Evolutionary conservation across 371 early-diverging fungal species (phyloP), one percentile per base, ranked within the genome.

Genomic region (Saksenaea oblongispora): DNA sequence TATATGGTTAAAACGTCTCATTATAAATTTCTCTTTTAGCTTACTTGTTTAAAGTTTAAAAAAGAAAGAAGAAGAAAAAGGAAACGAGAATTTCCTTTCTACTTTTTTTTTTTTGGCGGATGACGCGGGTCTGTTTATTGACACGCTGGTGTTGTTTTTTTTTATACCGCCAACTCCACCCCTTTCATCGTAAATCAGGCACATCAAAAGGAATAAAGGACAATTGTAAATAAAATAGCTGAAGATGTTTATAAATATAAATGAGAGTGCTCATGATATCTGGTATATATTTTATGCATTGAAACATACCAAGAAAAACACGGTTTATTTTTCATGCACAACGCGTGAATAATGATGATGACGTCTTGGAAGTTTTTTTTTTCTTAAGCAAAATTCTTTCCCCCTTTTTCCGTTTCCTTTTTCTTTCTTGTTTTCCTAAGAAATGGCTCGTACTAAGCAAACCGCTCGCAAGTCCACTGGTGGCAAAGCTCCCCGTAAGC

Each of bases 391-490:
- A 31, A 31, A 31, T 31, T 31, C 31, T 31, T 31, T n/a, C n/a
- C 31, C 31, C 31, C 31, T 31, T 31, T 31, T 31, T 41, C 37
- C 22, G 42, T 41, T 63, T 39, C 31, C 22, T 31, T 53, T 51
- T 60, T 61, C 53, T 58, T 61, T 39, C 56, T 39, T 28, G 31
- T 54, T 39, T 34, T 57, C 31, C 10, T 39, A 56, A 58, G 18
- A 17, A 70, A 96, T 97, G 97, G 97, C 98, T 71, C 89, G 98
- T 82, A 96, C 98, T 74, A 96, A 97, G 88, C 97, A 98, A 84
- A 98, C 98, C 70, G 98, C 99, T 74, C 94, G 98, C 83, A 99
- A 99, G 84, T 95, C 97, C 60, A 97, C 98, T 70, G 99, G 99
- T 78, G 98, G 99, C 77, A 99, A 99, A 84, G 94, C 95, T 41